Evolutionary conservation across 2,329 filamentous ascomycete species (phyloP).

Genomic region (Podosphaera leucotricha): DNA sequence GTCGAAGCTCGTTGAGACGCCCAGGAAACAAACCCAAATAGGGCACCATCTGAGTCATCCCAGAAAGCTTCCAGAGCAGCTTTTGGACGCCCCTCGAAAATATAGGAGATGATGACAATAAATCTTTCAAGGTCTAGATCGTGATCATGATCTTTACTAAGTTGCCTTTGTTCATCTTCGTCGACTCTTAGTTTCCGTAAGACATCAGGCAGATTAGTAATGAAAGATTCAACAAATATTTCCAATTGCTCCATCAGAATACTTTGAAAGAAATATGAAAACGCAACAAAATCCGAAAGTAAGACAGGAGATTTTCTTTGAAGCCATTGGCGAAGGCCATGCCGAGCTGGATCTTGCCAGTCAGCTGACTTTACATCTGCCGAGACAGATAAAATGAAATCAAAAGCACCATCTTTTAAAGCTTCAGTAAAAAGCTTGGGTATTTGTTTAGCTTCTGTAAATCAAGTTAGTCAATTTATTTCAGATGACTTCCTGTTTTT

Average conservation of each 20-base stretch:
- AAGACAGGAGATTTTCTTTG: slow-evolving; percentile 57
- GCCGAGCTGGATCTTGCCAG: slow-evolving; percentile 72
- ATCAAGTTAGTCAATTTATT: slow-evolving; percentile 2
- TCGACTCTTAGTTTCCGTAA: slow-evolving; percentile 66
- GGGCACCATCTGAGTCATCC: slow-evolving; percentile 74
- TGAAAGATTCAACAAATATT: slow-evolving; percentile 72
- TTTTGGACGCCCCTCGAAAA: slow-evolving; percentile 67
- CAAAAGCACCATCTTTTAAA: slow-evolving; percentile 72
- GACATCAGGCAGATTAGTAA: slow-evolving; percentile 85
- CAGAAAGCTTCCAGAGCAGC: slow-evolving; percentile 65
- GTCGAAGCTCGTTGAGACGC: slow-evolving; percentile 87
- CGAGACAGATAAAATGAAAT: slow-evolving; percentile 70
- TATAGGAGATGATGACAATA: slow-evolving; percentile 73
- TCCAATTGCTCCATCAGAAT: slow-evolving; percentile 64
- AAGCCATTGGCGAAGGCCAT: slow-evolving; percentile 59
- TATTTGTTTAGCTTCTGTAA: slow-evolving; percentile 41
- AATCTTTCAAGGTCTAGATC: slow-evolving; percentile 69
- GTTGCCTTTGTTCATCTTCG: slow-evolving; percentile 66
- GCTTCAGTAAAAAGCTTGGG: slow-evolving; percentile 52
- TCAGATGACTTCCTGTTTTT: background rate
- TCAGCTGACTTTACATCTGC: slow-evolving; percentile 58
- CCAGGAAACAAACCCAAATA: slow-evolving; percentile 92
- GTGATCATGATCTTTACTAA: slow-evolving; percentile 39
- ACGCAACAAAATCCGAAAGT: slow-evolving; percentile 39
- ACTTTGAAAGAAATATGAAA: slow-evolving; percentile 47